Conservation (phyloP, 148 eudicot species). For the Limonium bicolor region DNA sequence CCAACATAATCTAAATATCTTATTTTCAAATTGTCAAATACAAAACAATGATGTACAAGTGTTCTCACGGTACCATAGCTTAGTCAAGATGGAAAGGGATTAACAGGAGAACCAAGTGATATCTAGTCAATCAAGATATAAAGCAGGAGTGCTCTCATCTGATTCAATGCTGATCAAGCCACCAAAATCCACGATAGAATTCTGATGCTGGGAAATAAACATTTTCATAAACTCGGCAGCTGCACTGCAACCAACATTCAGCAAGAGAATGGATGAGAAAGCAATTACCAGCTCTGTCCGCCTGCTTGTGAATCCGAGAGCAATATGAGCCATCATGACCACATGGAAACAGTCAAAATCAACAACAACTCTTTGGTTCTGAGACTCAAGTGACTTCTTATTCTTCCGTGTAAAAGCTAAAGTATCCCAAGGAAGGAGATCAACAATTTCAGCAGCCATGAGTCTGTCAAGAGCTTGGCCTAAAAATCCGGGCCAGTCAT, state of each 20-base stretch:
- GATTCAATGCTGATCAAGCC: too few species aligned
- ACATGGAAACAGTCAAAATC: slow-evolving; percentile 69
- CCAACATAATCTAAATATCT: too few species aligned
- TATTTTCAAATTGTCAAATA: too few species aligned
- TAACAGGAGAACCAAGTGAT: too few species aligned
- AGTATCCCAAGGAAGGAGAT: slow-evolving; percentile 85
- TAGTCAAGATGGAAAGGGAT: too few species aligned
- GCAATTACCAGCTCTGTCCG: slow-evolving; percentile 64
- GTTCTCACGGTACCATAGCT: too few species aligned
- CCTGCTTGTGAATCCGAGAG: slow-evolving; percentile 84
- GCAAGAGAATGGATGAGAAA: slow-evolving; percentile 2
- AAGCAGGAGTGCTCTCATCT: too few species aligned
- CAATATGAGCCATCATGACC: slow-evolving; percentile 73
- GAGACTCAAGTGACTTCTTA: slow-evolving; percentile 81
- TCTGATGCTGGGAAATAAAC: too few species aligned
- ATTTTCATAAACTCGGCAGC: too few species aligned
- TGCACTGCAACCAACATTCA: not conserved
- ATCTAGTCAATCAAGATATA: too few species aligned
- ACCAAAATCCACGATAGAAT: too few species aligned
- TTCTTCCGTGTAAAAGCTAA: slow-evolving; percentile 77
- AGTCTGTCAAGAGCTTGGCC: slow-evolving; percentile 74
- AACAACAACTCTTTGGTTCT: slow-evolving; percentile 84
- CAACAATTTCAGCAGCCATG: slow-evolving; percentile 81
- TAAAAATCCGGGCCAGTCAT: slow-evolving; percentile 88
- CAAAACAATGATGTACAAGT: too few species aligned